These are phyloP conservation scores for Geotrichum europaeum DNA, from an alignment of 1,139 yeast species.

Conservation along the genomic window DNA sequence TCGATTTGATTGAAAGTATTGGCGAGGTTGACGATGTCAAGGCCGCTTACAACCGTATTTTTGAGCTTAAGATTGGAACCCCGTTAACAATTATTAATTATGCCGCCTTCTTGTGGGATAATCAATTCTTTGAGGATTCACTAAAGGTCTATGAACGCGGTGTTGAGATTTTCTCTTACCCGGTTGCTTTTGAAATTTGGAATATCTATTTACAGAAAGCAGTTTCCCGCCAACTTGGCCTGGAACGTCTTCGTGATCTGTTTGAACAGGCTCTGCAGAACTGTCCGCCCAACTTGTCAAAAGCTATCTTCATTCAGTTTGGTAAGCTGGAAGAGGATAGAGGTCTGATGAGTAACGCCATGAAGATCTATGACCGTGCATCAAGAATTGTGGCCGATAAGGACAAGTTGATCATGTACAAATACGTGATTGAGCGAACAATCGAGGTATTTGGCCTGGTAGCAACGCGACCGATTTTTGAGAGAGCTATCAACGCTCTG, in stretches of 20 bases:
- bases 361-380: constrained; percentile 43
- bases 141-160: constrained; percentile 67
- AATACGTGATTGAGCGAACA: constrained; percentile 32
- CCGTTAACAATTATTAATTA: constrained; percentile 62
- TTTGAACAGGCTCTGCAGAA: constrained; percentile 57
- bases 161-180: constrained; percentile 52
- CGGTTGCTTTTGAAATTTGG: constrained; percentile 69
- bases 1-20: constrained; percentile 66
- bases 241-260: constrained; percentile 65
- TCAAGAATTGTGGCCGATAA: constrained; percentile 33
- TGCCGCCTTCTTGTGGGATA: constrained; percentile 54
- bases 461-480: constrained; percentile 39
- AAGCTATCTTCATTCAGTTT: constrained; percentile 50
- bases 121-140: constrained; percentile 45
- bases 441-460: constrained; percentile 35
- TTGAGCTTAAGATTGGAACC: constrained; percentile 62
- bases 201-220: constrained; percentile 56
- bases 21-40: constrained; percentile 41
- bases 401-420: constrained; percentile 36
- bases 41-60: constrained; percentile 53
- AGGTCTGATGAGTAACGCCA: constrained; percentile 42
- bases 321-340: constrained; percentile 55
- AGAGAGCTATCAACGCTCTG: constrained; percentile 40
- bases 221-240: constrained; percentile 35
- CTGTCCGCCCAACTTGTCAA: constrained; percentile 46